phyloP scores from a whole-genome alignment of 306 rosid genomes.

The Trifolium fragiferum region DNA sequence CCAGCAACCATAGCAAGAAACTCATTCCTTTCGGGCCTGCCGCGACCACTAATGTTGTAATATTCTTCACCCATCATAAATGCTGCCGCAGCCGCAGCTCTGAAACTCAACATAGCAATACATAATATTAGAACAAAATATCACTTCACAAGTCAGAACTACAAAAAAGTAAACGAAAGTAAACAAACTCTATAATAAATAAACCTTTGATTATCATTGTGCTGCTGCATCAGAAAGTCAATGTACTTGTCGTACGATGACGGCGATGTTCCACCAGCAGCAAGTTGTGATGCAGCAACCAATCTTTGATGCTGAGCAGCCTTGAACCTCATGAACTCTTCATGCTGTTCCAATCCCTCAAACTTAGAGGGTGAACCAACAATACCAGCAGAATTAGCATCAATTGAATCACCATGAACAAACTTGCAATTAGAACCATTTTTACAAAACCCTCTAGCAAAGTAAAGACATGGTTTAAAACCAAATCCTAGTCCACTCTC shows the following conservation, averaged over 20 bases:
- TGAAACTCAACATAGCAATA: slow-evolving; percentile 44
- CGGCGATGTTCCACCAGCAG: slow-evolving; percentile 68
- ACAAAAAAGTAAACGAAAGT: background rate
- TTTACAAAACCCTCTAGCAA: slow-evolving; percentile 90
- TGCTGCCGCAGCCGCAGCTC: slow-evolving; percentile 59
- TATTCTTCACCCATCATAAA: slow-evolving; percentile 81
- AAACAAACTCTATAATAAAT: slow-evolving; percentile 23
- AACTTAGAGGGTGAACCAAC: slow-evolving; percentile 77
- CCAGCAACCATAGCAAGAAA: slow-evolving; percentile 64
- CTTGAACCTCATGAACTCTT: slow-evolving; percentile 74
- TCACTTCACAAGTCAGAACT: slow-evolving; percentile 13
- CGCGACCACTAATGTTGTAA: slow-evolving; percentile 64
- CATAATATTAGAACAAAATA: slow-evolving; percentile 1
- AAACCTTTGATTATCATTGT: slow-evolving; percentile 68
- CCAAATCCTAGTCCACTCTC: slow-evolving; percentile 66
- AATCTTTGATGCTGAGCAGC: slow-evolving; percentile 71
- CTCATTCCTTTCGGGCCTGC: slow-evolving; percentile 79
- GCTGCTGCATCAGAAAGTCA: slow-evolving; percentile 75
- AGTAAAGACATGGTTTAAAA: slow-evolving; percentile 85
- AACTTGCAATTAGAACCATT: slow-evolving; percentile 88
- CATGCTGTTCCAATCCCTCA: slow-evolving; percentile 73
- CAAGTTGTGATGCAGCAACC: slow-evolving; percentile 58
- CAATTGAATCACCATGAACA: slow-evolving; percentile 73
- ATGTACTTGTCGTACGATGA: slow-evolving; percentile 69
- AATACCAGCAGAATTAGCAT: slow-evolving; percentile 43